Conservation (phyloP, 2,329 filamentous ascomycete genomes). For the Sarocladium kiliense region DNA sequence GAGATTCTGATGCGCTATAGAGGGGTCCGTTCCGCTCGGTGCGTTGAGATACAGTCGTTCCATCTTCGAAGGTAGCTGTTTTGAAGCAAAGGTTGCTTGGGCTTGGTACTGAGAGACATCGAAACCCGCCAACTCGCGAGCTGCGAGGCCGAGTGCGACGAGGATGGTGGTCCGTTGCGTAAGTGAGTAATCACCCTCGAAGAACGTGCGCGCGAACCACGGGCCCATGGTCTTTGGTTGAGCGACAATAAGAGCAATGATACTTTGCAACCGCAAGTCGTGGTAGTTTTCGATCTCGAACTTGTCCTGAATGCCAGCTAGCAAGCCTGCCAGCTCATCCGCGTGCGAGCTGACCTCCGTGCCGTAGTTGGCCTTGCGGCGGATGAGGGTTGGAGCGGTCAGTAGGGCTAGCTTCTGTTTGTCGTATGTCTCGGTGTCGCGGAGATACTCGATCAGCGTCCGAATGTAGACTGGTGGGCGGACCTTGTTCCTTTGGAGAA, state of each 20-base stretch:
- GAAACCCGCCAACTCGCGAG: constrained; percentile 78
- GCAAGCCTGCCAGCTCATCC: constrained; percentile 69
- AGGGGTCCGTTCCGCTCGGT: constrained; percentile 12
- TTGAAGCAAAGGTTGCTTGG: constrained; percentile 67
- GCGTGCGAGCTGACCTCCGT: constrained; percentile 82
- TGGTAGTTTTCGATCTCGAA: constrained; percentile 77
- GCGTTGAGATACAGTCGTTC: constrained; percentile 61
- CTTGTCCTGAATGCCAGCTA: constrained; percentile 80
- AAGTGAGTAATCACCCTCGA: constrained; percentile 87
- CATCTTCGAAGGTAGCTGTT: constrained; percentile 67
- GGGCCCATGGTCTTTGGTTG: constrained; percentile 73
- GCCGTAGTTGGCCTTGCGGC: constrained; percentile 83
- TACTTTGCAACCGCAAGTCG: constrained; percentile 68
- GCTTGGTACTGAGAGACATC: constrained; percentile 50
- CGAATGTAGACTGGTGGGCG: constrained; percentile 86
- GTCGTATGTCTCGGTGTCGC: constrained; percentile 79
- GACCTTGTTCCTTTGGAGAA: constrained; percentile 77
- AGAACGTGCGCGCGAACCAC: constrained; percentile 81
- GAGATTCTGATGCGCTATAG: constrained; percentile 22
- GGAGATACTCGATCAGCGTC: constrained; percentile 72
- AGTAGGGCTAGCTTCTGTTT: constrained; percentile 73
- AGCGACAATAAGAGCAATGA: constrained; percentile 76
- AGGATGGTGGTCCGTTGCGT: constrained; percentile 78
- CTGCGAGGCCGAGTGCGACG: constrained; percentile 73
- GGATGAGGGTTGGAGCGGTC: constrained; percentile 74